These are phyloP conservation scores for Endocladia muricata DNA, from an alignment of 31 red algal genomes.

Conservation along the genomic window DNA sequence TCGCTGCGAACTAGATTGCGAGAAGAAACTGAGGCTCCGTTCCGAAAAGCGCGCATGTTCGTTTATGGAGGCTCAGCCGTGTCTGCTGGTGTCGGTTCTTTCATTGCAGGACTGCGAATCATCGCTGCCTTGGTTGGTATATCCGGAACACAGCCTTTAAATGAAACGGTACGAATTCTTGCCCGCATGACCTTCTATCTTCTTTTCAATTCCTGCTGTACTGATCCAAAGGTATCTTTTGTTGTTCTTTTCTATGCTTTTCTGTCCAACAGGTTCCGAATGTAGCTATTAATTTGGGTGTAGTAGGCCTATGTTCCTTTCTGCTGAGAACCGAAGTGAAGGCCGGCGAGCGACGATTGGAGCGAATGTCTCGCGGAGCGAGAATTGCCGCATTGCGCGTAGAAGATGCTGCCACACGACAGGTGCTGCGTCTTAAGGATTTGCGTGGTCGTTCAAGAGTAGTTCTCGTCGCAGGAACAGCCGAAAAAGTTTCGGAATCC, in stretches of 20 bases:
- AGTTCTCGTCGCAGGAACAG: constrained; percentile 44
- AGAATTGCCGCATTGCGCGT: constrained; percentile 51
- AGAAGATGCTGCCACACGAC: constrained; percentile 31
- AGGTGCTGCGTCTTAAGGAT: constrained; percentile 40
- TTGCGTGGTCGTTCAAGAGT: constrained; percentile 44
- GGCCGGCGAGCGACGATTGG: constrained; percentile 63
- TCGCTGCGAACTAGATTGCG: constrained; percentile 56
- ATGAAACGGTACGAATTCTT: constrained; percentile 52
- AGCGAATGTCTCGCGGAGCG: constrained; percentile 72
- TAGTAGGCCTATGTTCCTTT: constrained; percentile 34
- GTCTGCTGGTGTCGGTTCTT: constrained; percentile 74
- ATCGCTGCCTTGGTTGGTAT: constrained; percentile 57
- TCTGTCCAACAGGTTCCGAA: constrained; percentile 29
- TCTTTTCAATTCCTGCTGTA: background rate
- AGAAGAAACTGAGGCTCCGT: constrained; percentile 88
- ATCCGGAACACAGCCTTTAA: constrained; percentile 62
- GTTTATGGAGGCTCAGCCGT: constrained; percentile 66
- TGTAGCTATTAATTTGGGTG: constrained; percentile 57
- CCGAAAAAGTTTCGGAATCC: constrained; percentile 29
- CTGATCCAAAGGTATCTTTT: no score
- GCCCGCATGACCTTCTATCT: background rate
- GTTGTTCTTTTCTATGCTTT: background rate
- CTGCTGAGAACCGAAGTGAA: constrained; percentile 39
- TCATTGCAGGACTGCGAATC: constrained; percentile 60
- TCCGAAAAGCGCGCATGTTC: constrained; percentile 82